Conservation (phyloP, 331 rosid genomes). For the Quercus lobata region DNA sequence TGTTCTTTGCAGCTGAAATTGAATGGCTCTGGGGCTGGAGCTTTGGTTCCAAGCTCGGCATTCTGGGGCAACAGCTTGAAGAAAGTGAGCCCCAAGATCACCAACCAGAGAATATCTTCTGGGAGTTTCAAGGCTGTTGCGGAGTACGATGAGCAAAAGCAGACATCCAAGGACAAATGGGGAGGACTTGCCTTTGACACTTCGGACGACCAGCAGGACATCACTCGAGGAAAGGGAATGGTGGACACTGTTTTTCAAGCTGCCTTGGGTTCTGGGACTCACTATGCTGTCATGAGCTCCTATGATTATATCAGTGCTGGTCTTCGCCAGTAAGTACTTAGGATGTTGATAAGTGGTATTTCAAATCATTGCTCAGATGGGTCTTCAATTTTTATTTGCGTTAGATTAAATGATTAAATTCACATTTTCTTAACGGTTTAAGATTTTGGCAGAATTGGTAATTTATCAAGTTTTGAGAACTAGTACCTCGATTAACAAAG, state of each 20-base stretch:
- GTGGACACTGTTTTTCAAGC: conserved; percentile 81
- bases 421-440: too few relatives aligned
- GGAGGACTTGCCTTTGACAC: conserved; percentile 65
- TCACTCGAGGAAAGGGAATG: conserved; percentile 85
- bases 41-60: conserved; percentile 37
- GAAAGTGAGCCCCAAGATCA: conserved; percentile 20
- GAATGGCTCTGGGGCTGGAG: conserved; percentile 33
- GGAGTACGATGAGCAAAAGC: conserved; percentile 59
- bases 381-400: too few relatives aligned
- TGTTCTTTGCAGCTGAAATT: conserved; percentile 43
- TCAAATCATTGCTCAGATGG: neutral
- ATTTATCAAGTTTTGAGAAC: too few relatives aligned
- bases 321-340: conserved; percentile 67
- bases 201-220: conserved; percentile 90
- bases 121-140: conserved; percentile 49
- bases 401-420: too few relatives aligned
- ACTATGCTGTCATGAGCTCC: conserved; percentile 73
- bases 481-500: neutral
- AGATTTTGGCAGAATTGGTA: too few relatives aligned
- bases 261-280: conserved; percentile 60
- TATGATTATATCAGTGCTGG: conserved; percentile 71
- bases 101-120: conserved; percentile 11
- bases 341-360: neutral
- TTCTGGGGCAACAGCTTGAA: conserved; percentile 48
- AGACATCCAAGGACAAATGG: conserved; percentile 70